Conservation (phyloP, 345 rosid genomes). For the Eucalyptus coolabah region DNA sequence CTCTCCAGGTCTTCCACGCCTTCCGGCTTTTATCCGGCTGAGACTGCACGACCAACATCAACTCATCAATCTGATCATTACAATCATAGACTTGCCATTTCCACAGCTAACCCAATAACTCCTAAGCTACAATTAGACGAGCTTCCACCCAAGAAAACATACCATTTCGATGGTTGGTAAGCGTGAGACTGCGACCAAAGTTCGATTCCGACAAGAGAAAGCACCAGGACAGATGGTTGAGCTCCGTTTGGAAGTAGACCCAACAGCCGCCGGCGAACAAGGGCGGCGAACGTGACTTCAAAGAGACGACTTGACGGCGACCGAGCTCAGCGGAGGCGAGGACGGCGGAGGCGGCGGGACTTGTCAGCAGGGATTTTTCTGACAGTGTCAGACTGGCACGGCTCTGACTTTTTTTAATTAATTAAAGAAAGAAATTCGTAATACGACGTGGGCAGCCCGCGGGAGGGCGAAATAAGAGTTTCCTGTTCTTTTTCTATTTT, state of each 20-base stretch:
- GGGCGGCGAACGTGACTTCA: background rate
- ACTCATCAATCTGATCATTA: background rate
- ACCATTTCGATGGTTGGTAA: background rate
- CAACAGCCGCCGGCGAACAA: background rate
- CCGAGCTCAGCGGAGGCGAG: background rate
- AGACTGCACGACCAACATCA: slow-evolving; percentile 11
- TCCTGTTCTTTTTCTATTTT: too few relatives aligned
- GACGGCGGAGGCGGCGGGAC: background rate
- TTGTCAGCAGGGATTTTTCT: background rate
- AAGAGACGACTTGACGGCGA: background rate
- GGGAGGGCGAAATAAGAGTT: background rate
- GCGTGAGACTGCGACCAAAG: background rate
- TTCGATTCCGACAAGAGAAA: background rate
- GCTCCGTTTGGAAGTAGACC: background rate
- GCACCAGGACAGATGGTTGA: background rate
- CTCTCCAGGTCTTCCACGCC: slow-evolving; percentile 68
- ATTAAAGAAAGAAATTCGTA: background rate
- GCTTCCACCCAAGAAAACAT: background rate
- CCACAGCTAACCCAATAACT: background rate
- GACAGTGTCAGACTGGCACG: background rate
- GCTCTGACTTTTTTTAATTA: background rate
- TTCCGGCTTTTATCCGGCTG: slow-evolving; percentile 32
- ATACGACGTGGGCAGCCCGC: background rate
- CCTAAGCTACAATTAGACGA: background rate
- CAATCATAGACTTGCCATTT: background rate